Evolutionary conservation across 2,329 filamentous ascomycete species (phyloP), one percentile per base, ranked within the genome.

Genomic region (Mycocentrospora acerina): DNA sequence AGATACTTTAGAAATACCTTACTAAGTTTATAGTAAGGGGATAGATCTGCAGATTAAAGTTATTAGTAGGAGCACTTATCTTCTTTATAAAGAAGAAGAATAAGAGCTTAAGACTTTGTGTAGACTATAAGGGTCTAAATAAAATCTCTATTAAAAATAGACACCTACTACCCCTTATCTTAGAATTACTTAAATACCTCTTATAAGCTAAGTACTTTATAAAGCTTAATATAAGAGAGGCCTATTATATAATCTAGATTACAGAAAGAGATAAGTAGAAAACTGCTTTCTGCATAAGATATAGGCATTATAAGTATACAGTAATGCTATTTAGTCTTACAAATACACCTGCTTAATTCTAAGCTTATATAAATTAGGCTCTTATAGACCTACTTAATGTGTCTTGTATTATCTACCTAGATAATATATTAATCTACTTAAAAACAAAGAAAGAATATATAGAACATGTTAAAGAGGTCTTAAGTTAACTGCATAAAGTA

Each of bases 21-120:
- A n/a, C n/a, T n/a, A n/a, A n/a, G n/a, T n/a, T n/a, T n/a, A n/a
- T n/a, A n/a, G n/a, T n/a, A n/a, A n/a, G n/a, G n/a, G n/a, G 18
- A 15, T 38, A 28, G 22, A 38, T 33, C 13, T 2, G 13, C 11
- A 13, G 28, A 10, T 38, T 38, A 38, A 32, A 16, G 17, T 38
- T 25, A 12, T 12, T 18, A 27, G 24, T 18, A 30, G 22, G 24
- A 17, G 24, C 16, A 17, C 29, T 26, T 31, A 36, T 38, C 16
- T 22, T 38, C 19, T 38, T 32, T 32, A 25, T 32, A 28, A 32
- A 19, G 19, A n/a, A n/a, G n/a, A n/a, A n/a, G n/a, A n/a, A n/a
- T n/a, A n/a, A n/a, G 4, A 29, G 26, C 26, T 5, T 29, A 29
- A 29, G 26, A 15, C 26, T 29, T 18, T 32, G 18, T 32, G n/a